A percentile compares a stretch with the other conserved stretches of the same genome.
Conservation (phyloP, 169 alveolate genomes). For the Eimeria maxima region DNA sequence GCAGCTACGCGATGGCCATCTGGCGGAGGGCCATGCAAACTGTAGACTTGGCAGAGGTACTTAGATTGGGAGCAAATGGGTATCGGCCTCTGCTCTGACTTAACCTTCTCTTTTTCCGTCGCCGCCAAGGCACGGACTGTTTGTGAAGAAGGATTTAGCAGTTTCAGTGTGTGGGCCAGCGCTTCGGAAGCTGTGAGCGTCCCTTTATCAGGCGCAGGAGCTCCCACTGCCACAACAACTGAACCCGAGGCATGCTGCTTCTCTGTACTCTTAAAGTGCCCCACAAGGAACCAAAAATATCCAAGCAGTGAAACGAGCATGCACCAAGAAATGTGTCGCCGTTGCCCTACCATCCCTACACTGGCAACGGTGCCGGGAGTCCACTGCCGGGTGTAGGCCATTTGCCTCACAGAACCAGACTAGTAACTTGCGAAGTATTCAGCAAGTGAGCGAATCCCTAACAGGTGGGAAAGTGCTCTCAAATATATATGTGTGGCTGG, state of each 20-base stretch:
- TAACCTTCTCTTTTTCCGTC: neutral
- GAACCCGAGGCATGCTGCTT: neutral
- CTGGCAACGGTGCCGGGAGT: neutral
- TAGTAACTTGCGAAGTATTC: neutral
- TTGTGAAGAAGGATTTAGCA: conserved; percentile 26
- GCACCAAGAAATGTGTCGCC: neutral
- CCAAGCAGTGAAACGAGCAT: neutral
- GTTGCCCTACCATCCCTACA: neutral
- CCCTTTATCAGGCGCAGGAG: neutral
- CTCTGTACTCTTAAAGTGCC: neutral
- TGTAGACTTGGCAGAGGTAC: conserved; percentile 61
- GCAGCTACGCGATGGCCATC: neutral
- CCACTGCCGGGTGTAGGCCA: conserved; percentile 9
- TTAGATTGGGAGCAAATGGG: conserved; percentile 63
- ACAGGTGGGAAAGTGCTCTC: neutral
- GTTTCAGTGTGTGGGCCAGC: conserved; percentile 5
- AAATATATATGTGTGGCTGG: neutral
- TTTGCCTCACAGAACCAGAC: neutral
- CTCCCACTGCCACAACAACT: neutral
- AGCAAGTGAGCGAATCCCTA: neutral
- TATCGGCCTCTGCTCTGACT: neutral
- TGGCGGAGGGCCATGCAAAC: conserved; percentile 39
- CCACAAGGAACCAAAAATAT: neutral
- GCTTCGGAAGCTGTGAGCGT: conserved; percentile 45
- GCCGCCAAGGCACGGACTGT: conserved; percentile 33